Conservation (phyloP, 2,329 filamentous ascomycete genomes). For the Paecilomyces sp. region DNA sequence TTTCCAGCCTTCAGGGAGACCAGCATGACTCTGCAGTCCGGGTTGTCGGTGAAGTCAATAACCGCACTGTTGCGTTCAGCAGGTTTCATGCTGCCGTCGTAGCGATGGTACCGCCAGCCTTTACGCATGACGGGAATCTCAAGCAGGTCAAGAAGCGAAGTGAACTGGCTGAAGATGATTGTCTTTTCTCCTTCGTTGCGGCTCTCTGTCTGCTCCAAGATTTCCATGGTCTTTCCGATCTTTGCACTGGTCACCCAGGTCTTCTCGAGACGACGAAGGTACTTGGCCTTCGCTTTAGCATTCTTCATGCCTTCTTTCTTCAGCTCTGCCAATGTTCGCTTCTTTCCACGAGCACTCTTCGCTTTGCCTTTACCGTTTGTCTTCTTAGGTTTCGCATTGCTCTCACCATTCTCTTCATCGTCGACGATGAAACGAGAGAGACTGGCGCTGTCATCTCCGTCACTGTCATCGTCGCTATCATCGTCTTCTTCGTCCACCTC, state of each 20-base stretch:
- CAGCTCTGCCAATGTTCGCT: conserved; percentile 54
- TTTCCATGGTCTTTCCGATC: conserved; percentile 60
- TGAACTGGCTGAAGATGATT: conserved; percentile 77
- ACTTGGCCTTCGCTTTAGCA: conserved; percentile 58
- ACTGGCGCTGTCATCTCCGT: conserved; percentile 27
- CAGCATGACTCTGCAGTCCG: conserved; percentile 61
- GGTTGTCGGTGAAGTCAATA: conserved; percentile 57
- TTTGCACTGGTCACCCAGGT: conserved; percentile 70
- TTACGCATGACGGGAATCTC: conserved; percentile 62
- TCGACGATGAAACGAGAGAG: conserved; percentile 51
- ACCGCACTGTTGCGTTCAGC: conserved; percentile 61
- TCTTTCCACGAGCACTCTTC: conserved; percentile 43
- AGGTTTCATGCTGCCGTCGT: conserved; percentile 69
- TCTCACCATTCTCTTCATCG: conserved; percentile 33
- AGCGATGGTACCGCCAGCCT: conserved; percentile 57
- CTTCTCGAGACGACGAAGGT: conserved; percentile 61
- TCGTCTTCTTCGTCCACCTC: conserved; percentile 31
- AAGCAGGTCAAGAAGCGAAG: conserved; percentile 67
- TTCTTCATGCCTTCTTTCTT: conserved; percentile 62
- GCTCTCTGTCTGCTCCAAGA: conserved; percentile 49
- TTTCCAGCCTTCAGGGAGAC: conserved; percentile 76
- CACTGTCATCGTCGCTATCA: conserved; percentile 15
- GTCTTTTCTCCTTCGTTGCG: conserved; percentile 60
- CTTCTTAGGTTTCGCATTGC: conserved; percentile 8
- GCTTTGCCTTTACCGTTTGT: conserved; percentile 27